Base-by-base conservation (phyloP, 805 yeast species). In the Danielozyma ontarioensis region DNA sequence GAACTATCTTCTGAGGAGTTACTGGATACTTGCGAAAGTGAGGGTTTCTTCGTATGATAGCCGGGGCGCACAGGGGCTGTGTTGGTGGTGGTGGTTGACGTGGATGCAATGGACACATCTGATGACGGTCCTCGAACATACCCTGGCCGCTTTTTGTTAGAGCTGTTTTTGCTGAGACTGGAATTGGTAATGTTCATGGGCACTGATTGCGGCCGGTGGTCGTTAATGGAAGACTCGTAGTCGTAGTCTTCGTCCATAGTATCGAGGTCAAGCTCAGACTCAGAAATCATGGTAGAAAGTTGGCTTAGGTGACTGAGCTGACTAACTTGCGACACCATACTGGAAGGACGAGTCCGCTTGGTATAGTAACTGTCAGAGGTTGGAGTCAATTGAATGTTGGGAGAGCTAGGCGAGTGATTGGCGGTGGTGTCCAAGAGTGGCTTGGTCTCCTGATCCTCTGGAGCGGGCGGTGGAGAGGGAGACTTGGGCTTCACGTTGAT, bases 301-400 rank as follows among this genome's bases (percentile, higher is more conserved):
- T 67, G 72, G 46, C 68, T 59, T 25, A 58, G 38, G 31, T 65
- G 70, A 41, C 68, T 59, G 18, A 57, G 40, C 42, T 63, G 70
- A 45, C 64, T 56, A 11, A 55, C 43, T 42, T 64, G 70, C 2
- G 68, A 61, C 11, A 65, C 48, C 52, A 66, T 55, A 1, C 70
- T 63, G 13, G 64, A 55, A 5, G 72, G 72, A 33, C 72, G 46
- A 5, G 58, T 42, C 34, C 55, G 45, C 14, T 29, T 25, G 13
- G 31, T 7, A 36, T 24, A 27, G 24, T 25, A 37, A 31, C 39
- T 41, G 12, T 41, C 45, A 17, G 33, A 28, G 15, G 32, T 36
- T 11, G 27, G 19, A 11, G 43, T 35, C n/a, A 24, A 22, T 27
- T 27, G 35, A 29, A 24, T 29, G 8, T 28, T 27, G 18, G 37